Base-by-base conservation (phyloP, 225 moss, liverwort and hornwort genomes). In the Pseudoscleropodium purum region DNA sequence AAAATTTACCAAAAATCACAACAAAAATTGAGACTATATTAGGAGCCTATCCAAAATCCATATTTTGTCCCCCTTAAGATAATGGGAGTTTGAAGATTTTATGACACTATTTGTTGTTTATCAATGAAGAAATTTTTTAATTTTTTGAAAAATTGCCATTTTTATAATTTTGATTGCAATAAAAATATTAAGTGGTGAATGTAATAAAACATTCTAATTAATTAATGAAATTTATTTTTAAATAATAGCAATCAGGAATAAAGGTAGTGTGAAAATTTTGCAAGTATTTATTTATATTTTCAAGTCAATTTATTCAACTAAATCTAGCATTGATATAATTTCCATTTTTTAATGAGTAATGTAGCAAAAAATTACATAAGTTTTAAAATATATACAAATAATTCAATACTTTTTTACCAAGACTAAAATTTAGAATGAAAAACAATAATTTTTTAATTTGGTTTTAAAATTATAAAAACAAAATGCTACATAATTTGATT, bases 31-130 rank as follows among this genome's bases (percentile, higher is more conserved):
- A 63, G 63, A 63, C 15, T 3, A 4, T 52, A 52, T 52, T 30
- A 63, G 7, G 30, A 30, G 29, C 15, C 29, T 63, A 63, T 4
- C 29, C 7, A 30, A 30, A 63, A 63, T 63, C 63, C 4, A 15
- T 15, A 30, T 30, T 63, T 13, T 63, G 1, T 30, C 5, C 5
- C 0, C 3, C 6, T 3, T 6, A 13, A 11, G 25, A 26, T 4
- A 61, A 61, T 61, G 61, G 5, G 6, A 61, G 6, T 61, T 61
- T 61, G 25, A 25, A 60, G 5, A 21, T 60, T 61, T 25, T 61
- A 61, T 27, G 13, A 61, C 6, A 27, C 27, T 26, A 61, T 62
- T 61, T 61, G 5, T 14, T 14, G 49, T 51, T 51, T 51, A 51
- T 51, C 51, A 51, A 14, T 51, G 51, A 13, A 4, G 9, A 6